These are phyloP conservation scores for Amanita pseudoporphyria DNA, from an alignment of 768 basidiomycete species.

Conservation along the genomic window DNA sequence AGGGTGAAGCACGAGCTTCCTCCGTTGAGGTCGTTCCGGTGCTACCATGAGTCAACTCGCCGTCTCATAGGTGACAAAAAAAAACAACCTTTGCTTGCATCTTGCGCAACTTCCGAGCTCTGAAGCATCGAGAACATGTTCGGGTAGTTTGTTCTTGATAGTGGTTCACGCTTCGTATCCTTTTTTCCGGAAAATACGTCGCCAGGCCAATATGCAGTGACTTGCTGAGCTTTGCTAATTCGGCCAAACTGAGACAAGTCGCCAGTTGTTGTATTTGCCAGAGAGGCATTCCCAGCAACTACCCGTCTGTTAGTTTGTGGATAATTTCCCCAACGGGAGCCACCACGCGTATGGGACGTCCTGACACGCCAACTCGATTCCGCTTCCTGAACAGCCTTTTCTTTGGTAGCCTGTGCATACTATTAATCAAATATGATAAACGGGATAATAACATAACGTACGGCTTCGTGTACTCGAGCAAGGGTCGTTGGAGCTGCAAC, in stretches of 20 bases:
- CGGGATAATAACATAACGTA: slow-evolving; percentile 47
- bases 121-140: slow-evolving; percentile 87
- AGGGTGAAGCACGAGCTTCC: slow-evolving; percentile 65
- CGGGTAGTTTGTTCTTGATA: slow-evolving; percentile 66
- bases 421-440: not conserved
- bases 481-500: slow-evolving; percentile 64
- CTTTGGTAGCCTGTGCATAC: slow-evolving; percentile 60
- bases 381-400: slow-evolving; percentile 59
- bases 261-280: slow-evolving; percentile 68
- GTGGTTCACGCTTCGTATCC: slow-evolving; percentile 57
- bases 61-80: not conserved
- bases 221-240: slow-evolving; percentile 55
- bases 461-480: slow-evolving; percentile 41
- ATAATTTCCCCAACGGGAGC: slow-evolving; percentile 75
- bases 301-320: slow-evolving; percentile 81
- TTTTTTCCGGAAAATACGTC: slow-evolving; percentile 78
- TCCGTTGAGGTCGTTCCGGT: slow-evolving; percentile 50
- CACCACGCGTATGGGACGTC: slow-evolving; percentile 88
- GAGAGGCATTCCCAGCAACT: slow-evolving; percentile 42
- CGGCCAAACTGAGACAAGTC: slow-evolving; percentile 86
- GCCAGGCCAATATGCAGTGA: slow-evolving; percentile 69
- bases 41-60: slow-evolving; percentile 17
- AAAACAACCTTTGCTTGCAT: slow-evolving; percentile 38
- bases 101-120: slow-evolving; percentile 48
- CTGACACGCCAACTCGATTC: slow-evolving; percentile 51